Evolutionary conservation across 352 stramenopile genomes (phyloP).

Genomic region (Globisporangium okanoganense): DNA sequence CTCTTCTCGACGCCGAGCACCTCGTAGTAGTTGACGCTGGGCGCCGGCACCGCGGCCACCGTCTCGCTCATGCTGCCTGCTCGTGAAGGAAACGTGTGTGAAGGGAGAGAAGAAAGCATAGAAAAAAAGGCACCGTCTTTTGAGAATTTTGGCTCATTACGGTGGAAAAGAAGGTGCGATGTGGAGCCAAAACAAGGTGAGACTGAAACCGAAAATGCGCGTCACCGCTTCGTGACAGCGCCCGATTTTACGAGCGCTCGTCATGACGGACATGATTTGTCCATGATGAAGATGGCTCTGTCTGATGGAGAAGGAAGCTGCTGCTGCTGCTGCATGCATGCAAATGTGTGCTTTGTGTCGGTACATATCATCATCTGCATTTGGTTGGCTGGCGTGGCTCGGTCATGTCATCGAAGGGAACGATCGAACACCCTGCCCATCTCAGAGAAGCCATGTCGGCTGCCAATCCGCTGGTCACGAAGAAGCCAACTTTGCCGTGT

Average conservation of each 20-base stretch:
- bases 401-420: background rate
- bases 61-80: conserved; percentile 41
- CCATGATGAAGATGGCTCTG: background rate
- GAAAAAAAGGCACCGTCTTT: background rate
- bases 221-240: background rate
- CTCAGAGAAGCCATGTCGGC: conserved; percentile 7
- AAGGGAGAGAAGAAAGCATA: conserved; percentile 1
- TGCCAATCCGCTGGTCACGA: conserved; percentile 1
- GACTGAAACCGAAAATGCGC: background rate
- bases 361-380: background rate
- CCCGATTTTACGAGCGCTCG: background rate
- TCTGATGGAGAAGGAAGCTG: background rate
- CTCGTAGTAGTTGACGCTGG: conserved; percentile 77
- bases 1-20: conserved; percentile 89
- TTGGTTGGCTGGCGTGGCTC: conserved; percentile 1
- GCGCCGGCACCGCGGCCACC: conserved; percentile 45
- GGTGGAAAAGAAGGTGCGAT: background rate
- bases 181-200: background rate
- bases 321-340: background rate
- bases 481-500: conserved; percentile 1
- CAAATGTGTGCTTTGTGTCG: background rate
- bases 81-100: background rate
- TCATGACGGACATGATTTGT: background rate
- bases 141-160: background rate
- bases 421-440: conserved; percentile 2